phyloP scores from a whole-genome alignment of 179 eudicot species.

The Heliamphora pulchella region DNA sequence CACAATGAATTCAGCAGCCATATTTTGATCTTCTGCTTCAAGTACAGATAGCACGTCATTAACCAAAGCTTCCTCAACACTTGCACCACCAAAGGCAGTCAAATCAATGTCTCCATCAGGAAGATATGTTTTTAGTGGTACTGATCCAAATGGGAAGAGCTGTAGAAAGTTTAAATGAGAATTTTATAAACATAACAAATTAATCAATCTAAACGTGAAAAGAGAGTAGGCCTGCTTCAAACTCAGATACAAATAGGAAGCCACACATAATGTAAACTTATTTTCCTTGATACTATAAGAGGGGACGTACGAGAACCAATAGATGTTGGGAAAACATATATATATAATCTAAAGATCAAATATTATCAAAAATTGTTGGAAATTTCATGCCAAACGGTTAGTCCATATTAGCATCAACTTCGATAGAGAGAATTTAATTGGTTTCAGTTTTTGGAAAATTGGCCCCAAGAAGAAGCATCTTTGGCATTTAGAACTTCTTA shows the following conservation, averaged over 20 bases:
- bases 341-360: not conserved
- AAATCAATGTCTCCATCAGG: conserved; percentile 96
- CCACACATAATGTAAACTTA: not conserved
- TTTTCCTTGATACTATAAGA: not conserved
- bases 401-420: not conserved
- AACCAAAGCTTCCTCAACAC: conserved; percentile 55
- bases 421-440: not conserved
- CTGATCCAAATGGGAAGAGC: conserved; percentile 89
- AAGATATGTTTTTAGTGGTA: conserved; percentile 85
- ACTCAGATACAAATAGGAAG: not conserved
- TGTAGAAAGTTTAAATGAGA: conserved; percentile 18
- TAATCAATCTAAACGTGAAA: not conserved
- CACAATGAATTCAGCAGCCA: conserved; percentile 65
- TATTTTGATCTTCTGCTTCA: conserved; percentile 55
- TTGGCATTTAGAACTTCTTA: not conserved
- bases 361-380: not conserved
- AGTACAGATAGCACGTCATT: conserved; percentile 48
- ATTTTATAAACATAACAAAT: not conserved
- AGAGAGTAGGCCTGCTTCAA: not conserved
- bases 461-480: not conserved
- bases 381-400: not conserved
- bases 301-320: not conserved
- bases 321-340: not conserved
- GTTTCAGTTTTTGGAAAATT: not conserved
- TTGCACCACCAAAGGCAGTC: conserved; percentile 62